A percentile compares a stretch with the other conserved stretches of the same genome.
Evolutionary conservation across 2,329 filamentous ascomycete species (phyloP).

Genomic region (Scolecobasidium constrictum): DNA sequence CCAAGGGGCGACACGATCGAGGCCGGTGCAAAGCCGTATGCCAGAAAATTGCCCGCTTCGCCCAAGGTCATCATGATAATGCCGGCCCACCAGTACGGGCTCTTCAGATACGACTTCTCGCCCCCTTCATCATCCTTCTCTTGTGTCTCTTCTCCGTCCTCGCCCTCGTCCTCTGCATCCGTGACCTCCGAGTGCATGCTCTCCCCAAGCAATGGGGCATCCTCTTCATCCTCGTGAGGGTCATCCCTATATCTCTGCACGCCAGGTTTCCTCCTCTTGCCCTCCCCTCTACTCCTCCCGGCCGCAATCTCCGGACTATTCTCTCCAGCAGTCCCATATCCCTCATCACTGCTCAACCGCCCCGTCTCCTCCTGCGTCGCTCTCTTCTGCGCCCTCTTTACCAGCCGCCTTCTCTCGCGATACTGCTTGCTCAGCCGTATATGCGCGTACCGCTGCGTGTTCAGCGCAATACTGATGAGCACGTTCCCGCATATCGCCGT

Average conservation of each 20-base stretch:
- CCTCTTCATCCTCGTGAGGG: conserved; percentile 8
- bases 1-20: conserved; percentile 95
- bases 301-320: neutral
- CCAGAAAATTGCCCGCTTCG: conserved; percentile 91
- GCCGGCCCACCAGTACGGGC: conserved; percentile 93
- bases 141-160: neutral
- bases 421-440: conserved; percentile 62
- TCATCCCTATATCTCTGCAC: conserved; percentile 4
- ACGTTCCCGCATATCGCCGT: conserved; percentile 89
- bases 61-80: conserved; percentile 87
- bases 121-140: conserved; percentile 11
- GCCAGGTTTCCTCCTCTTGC: neutral
- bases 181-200: conserved; percentile 3
- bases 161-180: neutral
- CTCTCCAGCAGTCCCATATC: neutral
- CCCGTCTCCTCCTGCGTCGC: conserved; percentile 16
- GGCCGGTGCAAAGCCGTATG: conserved; percentile 93
- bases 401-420: conserved; percentile 32
- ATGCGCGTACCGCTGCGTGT: conserved; percentile 93
- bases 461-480: conserved; percentile 88
- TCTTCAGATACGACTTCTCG: conserved; percentile 69
- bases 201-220: conserved; percentile 4
- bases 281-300: neutral
- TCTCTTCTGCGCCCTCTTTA: conserved; percentile 11
- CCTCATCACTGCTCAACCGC: conserved; percentile 17